Base-by-base conservation (phyloP, 345 rosid species). In the Linum trigynum region DNA sequence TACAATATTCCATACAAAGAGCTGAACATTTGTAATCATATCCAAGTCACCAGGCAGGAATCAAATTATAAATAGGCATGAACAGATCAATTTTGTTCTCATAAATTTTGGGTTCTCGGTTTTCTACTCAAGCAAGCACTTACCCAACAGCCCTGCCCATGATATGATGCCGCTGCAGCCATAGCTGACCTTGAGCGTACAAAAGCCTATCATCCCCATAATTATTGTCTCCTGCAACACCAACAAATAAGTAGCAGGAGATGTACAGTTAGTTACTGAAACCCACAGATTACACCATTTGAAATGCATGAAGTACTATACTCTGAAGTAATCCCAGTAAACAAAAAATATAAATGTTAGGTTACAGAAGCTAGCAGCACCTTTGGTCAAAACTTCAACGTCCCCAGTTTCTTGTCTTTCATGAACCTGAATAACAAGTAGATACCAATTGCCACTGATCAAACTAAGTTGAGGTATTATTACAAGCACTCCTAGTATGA, bases 361-460 rank as follows among this genome's bases (percentile, higher is more conserved):
- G 32, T 23, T 23, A 10, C 53, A 55, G 56, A 67, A 73, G 65
- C 40, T 23, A 69, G 71, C 32, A 23, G 32, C 39, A 94, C 99
- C 99, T 89, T 95, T 89, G 5, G 99, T 91, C 51, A 95, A 87
- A 71, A 95, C 88, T 78, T 95, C 99, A 71, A 91, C 96, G 76
- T 86, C 90, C 67, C 83, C 84, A 36, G 86, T 92, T 67, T 85
- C 87, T 77, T 79, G 69, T 60, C 89, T 83, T 80, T 95, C 92
- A 70, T 95, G 97, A 70, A 91, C 95, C 98, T 94, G 73, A 64
- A 62, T 17, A 23, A 23, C 32, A 37, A 7, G 59, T 14, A 56
- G 7, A n/a, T 56, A 17, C 38, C 38, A 6, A 23, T 17, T 57
- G 38, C 36, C 38, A 17, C 8, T 4, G 53, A 57, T n/a, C 23